Base-by-base conservation (phyloP, 768 basidiomycete species). In the Kwoniella shandongensis region DNA sequence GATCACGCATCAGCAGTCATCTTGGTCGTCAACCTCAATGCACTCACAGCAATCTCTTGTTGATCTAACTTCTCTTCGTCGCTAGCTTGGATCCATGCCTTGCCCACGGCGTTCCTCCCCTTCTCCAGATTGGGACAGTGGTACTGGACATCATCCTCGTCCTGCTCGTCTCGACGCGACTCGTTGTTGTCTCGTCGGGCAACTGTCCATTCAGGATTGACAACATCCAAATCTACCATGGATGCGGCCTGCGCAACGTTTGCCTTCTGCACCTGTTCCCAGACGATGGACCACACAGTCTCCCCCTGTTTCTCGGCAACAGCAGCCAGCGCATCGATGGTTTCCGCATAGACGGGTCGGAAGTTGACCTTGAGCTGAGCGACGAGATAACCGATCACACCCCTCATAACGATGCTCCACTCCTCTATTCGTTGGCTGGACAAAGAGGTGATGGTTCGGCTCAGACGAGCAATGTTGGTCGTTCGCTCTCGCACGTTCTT, bases 361-460 rank as follows among this genome's bases (percentile, higher is more conserved):
- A 98, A 78, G 72, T 92, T 94, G 59, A 97, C 88, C 78, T 98
- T 97, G 50, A 97, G 80, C 73, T 96, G 93, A 5, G 88, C 89
- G 20, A 70, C 47, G 5, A 70, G 63, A 39, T 66, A 69, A 1
- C 51, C 49, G 23, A 71, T 57, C 12, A 63, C 49, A 42, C 40
- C 60, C 12, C 29, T 39, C 2, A 44, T 30, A 3, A 67, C 39
- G 11, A 18, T 8, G 17, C 25, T 27, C 1, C 56, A 45, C 10
- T 52, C 48, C 11, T 13, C n/a, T 13, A 41, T 26, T 10, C n/a
- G 17, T 7, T 59, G 18, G n/a, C 44, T 40, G 0, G 49, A 41
- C 1, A 72, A 59, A 7, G 71, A 55, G 2, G 64, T 38, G 36
- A 76, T 45, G 3, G 59, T 45, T 25, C 71, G 82, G 1, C 82